These are phyloP conservation scores for Gaertneriomyces sp. DNA, from an alignment of 192 early-diverging fungal species.

Conservation along the genomic window DNA sequence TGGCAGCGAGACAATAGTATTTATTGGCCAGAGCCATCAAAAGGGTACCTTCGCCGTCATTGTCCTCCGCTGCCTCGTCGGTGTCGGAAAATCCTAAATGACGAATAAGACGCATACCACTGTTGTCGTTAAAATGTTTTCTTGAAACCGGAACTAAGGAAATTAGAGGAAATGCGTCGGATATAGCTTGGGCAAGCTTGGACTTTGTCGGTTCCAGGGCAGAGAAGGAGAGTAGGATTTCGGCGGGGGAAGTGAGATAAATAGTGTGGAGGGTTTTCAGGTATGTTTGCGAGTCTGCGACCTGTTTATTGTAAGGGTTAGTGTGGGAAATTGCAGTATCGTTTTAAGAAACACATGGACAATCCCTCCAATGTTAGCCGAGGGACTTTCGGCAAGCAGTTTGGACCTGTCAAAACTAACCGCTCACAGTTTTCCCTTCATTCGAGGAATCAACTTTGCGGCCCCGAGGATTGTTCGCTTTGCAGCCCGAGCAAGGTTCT, in stretches of 20 bases:
- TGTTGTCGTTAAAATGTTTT: slow-evolving; percentile 44
- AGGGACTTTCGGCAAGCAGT: too few relatives aligned
- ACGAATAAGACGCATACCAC: slow-evolving; percentile 14
- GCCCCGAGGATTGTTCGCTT: too few relatives aligned
- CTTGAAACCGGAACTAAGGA: slow-evolving; percentile 50
- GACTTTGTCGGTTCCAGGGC: slow-evolving; percentile 47
- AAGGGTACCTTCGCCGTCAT: too few relatives aligned
- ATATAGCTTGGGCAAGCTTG: slow-evolving; percentile 50
- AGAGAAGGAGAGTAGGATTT: slow-evolving; percentile 56
- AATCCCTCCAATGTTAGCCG: too few relatives aligned
- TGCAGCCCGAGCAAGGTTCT: too few relatives aligned
- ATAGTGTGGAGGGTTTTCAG: slow-evolving; percentile 59
- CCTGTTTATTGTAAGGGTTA: slow-evolving; percentile 28
- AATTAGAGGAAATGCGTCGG: slow-evolving; percentile 37
- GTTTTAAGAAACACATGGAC: too few relatives aligned
- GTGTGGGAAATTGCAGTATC: too few relatives aligned
- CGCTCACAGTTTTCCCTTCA: too few relatives aligned
- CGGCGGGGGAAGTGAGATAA: slow-evolving; percentile 49
- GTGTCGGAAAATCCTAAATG: background rate
- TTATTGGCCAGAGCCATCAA: slow-evolving; percentile 19
- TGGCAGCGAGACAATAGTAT: slow-evolving; percentile 56
- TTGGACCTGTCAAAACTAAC: too few relatives aligned
- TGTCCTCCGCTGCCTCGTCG: too few relatives aligned
- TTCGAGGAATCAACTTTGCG: too few relatives aligned
- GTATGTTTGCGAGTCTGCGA: slow-evolving; percentile 63